Evolutionary conservation across 768 basidiomycete species (phyloP).

Genomic region (Galerina marginata): DNA sequence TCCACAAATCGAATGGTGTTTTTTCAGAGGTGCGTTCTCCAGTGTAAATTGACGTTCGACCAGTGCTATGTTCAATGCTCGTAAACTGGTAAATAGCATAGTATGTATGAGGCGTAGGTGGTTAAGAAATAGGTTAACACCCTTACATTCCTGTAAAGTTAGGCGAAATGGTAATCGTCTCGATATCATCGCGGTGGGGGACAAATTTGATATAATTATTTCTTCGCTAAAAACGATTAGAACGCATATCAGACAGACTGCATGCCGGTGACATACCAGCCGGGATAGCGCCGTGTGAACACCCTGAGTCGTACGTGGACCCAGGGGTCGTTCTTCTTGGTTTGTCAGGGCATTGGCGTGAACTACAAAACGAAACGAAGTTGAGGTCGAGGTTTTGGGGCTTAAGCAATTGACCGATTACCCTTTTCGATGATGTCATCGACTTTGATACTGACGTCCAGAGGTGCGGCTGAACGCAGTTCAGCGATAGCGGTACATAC

Average conservation of each 20-base stretch:
- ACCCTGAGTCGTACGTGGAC: not conserved
- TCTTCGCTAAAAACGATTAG: not conserved
- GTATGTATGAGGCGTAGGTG: too few species aligned
- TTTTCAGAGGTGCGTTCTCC: too few species aligned
- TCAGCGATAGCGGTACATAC: not conserved
- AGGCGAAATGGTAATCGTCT: not conserved
- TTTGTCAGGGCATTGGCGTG: not conserved
- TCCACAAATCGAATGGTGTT: too few species aligned
- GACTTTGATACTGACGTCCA: not conserved
- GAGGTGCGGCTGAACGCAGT: not conserved
- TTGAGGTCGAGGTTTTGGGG: not conserved
- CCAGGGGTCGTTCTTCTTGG: constrained; percentile 1
- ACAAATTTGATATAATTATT: constrained; percentile 6
- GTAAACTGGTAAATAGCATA: not conserved
- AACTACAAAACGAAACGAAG: not conserved
- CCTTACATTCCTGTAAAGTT: constrained; percentile 1
- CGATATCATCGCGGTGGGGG: not conserved
- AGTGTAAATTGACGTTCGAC: too few species aligned
- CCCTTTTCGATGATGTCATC: constrained; percentile 1
- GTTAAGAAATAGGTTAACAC: not conserved
- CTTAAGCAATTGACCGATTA: not conserved
- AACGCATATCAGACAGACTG: not conserved
- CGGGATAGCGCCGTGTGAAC: constrained; percentile 1
- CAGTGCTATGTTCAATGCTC: not conserved
- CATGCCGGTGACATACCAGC: not conserved